phyloP scores from a whole-genome alignment of 805 yeast genomes.

The Lipomyces kockii region DNA sequence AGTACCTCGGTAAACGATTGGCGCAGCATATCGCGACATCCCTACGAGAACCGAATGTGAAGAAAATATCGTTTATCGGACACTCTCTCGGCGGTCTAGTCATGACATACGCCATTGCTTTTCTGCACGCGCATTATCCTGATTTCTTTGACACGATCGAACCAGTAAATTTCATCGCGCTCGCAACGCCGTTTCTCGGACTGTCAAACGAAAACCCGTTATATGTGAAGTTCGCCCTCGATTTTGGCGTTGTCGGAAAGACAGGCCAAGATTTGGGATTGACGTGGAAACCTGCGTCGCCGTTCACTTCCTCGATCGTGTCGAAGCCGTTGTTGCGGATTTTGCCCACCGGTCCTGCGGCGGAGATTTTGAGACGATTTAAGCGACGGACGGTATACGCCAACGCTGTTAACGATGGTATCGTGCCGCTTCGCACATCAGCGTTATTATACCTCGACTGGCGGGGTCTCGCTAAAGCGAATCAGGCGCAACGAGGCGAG shows the following conservation, averaged over 20 bases:
- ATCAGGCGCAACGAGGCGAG: conserved; percentile 43
- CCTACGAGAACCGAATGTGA: conserved; percentile 48
- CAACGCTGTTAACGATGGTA: conserved; percentile 89
- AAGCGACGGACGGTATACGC: conserved; percentile 81
- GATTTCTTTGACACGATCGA: conserved; percentile 65
- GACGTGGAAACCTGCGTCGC: conserved; percentile 47
- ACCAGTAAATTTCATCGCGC: conserved; percentile 77
- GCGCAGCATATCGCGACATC: conserved; percentile 65
- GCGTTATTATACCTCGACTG: conserved; percentile 83
- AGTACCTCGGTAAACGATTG: conserved; percentile 78
- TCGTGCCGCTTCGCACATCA: conserved; percentile 90
- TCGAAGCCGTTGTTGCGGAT: conserved; percentile 70
- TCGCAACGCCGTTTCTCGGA: conserved; percentile 91
- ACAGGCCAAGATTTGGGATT: conserved; percentile 91
- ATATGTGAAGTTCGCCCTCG: conserved; percentile 80
- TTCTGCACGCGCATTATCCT: conserved; percentile 66
- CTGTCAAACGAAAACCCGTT: conserved; percentile 85
- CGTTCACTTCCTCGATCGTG: conserved; percentile 23
- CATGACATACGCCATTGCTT: conserved; percentile 88
- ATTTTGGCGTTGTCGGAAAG: conserved; percentile 86
- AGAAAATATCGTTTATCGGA: conserved; percentile 75
- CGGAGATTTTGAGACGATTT: conserved; percentile 64
- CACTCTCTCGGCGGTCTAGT: conserved; percentile 94
- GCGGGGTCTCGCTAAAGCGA: conserved; percentile 66
- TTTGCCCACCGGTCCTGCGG: conserved; percentile 77